These are phyloP conservation scores for Suillus discolor DNA, from an alignment of 768 basidiomycete genomes.

Conservation along the genomic window DNA sequence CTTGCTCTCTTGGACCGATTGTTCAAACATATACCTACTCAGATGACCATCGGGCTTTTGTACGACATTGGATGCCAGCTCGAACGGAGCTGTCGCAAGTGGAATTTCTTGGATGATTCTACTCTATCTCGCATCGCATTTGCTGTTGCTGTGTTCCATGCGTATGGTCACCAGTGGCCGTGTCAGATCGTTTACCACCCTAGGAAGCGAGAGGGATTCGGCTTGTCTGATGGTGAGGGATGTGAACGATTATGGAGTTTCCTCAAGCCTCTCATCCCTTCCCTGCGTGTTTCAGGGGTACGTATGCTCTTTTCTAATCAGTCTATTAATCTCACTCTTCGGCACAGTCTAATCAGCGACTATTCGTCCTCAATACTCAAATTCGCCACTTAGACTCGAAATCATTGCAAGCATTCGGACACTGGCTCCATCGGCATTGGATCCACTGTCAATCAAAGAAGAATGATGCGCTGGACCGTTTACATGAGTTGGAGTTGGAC, in stretches of 20 bases:
- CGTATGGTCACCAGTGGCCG: constrained; percentile 36
- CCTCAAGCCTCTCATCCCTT: constrained; percentile 22
- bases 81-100: constrained; percentile 4
- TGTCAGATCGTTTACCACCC: constrained; percentile 41
- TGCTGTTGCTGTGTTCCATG: constrained; percentile 38
- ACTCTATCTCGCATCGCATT: constrained; percentile 25
- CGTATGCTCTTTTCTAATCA: constrained; percentile 4
- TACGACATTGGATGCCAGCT: constrained; percentile 31
- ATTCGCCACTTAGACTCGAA: constrained; percentile 20
- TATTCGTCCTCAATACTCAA: constrained; percentile 31
- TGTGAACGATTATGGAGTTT: constrained; percentile 27
- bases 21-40: constrained; percentile 19
- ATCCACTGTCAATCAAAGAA: constrained; percentile 15
- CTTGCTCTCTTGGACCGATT: constrained; percentile 21
- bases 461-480: neutral
- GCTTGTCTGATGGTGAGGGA: constrained; percentile 12
- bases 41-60: constrained; percentile 18
- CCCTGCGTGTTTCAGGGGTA: constrained; percentile 22
- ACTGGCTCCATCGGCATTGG: constrained; percentile 18
- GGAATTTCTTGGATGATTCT: constrained; percentile 7
- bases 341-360: constrained; percentile 29
- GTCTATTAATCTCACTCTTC: constrained; percentile 15
- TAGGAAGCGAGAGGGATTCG: constrained; percentile 26
- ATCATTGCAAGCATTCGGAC: constrained; percentile 15
- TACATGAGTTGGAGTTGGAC: neutral